Conservation (phyloP, 2,329 filamentous ascomycete species). For the Stagonosporopsis tanaceti region DNA sequence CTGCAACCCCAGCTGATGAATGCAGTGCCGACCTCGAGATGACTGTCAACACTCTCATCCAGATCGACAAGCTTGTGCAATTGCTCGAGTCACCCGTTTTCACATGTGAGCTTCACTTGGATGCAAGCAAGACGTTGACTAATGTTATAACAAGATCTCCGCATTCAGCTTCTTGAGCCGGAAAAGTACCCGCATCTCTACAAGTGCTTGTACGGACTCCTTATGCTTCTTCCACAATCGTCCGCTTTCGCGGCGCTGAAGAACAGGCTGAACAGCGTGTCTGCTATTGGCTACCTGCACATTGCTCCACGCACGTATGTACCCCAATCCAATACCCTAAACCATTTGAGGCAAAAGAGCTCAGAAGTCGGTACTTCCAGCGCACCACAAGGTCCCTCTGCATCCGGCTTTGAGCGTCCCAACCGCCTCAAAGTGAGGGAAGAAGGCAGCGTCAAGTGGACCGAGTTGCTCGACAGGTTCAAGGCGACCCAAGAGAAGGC, state of each 20-base stretch:
- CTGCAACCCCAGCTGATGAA: slow-evolving; percentile 31
- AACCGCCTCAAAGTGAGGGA: slow-evolving; percentile 80
- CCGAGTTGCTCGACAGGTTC: slow-evolving; percentile 93
- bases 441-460: slow-evolving; percentile 87
- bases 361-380: slow-evolving; percentile 50
- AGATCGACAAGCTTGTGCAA: slow-evolving; percentile 98
- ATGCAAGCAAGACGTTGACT: slow-evolving; percentile 16
- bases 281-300: slow-evolving; percentile 94
- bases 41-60: slow-evolving; percentile 98
- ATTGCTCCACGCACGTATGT: slow-evolving; percentile 78
- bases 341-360: slow-evolving; percentile 53
- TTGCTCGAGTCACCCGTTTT: slow-evolving; percentile 97
- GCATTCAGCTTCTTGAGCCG: slow-evolving; percentile 92
- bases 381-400: slow-evolving; percentile 44
- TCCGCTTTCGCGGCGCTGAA: slow-evolving; percentile 96
- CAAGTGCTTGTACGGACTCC: slow-evolving; percentile 94
- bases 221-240: slow-evolving; percentile 98
- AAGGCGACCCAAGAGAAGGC: slow-evolving; percentile 87
- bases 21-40: slow-evolving; percentile 93
- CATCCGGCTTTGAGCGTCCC: slow-evolving; percentile 58
- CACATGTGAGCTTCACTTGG: slow-evolving; percentile 71
- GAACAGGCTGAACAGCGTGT: slow-evolving; percentile 95
- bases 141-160: slow-evolving; percentile 70
- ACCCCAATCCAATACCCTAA: slow-evolving; percentile 46
- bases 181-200: slow-evolving; percentile 95